phyloP scores from a whole-genome alignment of 1,284 basidiomycete species.

The Melampsora abietis-canadensis region DNA sequence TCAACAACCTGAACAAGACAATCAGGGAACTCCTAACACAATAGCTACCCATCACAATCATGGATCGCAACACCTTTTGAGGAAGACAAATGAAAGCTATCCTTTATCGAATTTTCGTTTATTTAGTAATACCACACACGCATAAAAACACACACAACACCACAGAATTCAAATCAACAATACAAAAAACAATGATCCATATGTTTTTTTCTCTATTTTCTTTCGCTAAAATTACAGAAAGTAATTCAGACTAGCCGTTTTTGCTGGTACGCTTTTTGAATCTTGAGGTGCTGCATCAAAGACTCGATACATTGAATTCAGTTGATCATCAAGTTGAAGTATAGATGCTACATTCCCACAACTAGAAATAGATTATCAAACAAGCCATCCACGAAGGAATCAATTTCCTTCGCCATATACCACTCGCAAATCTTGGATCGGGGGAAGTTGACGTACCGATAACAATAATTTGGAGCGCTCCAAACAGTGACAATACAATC shows the following conservation, averaged over 20 bases:
- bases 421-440: constrained; percentile 12
- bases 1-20: no score
- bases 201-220: background rate
- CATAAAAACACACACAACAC: no score
- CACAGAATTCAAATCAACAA: no score
- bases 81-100: no score
- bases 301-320: constrained; percentile 86
- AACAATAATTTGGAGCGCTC: constrained; percentile 98
- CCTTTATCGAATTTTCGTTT: no score
- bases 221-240: constrained; percentile 45
- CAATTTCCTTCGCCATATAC: no score
- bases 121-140: no score
- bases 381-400: no score
- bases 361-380: constrained; percentile 57
- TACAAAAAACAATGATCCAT: no score
- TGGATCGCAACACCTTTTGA: no score
- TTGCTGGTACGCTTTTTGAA: constrained; percentile 47
- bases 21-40: no score
- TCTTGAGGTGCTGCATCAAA: constrained; percentile 65
- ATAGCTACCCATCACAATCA: no score
- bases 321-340: constrained; percentile 81
- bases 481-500: constrained; percentile 93
- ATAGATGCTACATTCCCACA: constrained; percentile 94
- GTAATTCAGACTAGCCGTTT: constrained; percentile 48
- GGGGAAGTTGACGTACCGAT: constrained; percentile 63